Evolutionary conservation across 805 yeast genomes (phyloP).

Genomic region (Trichomonascus vanleenenianus): DNA sequence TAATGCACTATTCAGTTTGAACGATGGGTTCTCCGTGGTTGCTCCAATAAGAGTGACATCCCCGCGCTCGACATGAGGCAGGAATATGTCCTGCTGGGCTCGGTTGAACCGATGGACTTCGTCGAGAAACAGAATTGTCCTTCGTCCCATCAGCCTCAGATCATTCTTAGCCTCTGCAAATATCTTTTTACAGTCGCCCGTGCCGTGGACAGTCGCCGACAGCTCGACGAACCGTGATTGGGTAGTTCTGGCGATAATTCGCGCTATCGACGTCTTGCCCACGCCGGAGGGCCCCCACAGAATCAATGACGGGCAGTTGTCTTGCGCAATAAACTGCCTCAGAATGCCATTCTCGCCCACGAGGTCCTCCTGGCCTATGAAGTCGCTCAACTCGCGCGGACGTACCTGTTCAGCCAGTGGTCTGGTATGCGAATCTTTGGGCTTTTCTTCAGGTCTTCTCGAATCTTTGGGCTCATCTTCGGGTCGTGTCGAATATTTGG

Average conservation of each 20-base stretch:
- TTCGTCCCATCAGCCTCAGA: slow-evolving; percentile 39
- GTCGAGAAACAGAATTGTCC: slow-evolving; percentile 76
- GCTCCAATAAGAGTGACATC: slow-evolving; percentile 82
- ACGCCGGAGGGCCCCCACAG: slow-evolving; percentile 97
- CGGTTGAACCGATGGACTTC: slow-evolving; percentile 87
- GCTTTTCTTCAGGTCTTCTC: neutral
- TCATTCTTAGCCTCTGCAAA: slow-evolving; percentile 45
- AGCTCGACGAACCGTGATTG: slow-evolving; percentile 60
- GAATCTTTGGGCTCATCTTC: neutral
- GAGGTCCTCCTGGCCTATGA: slow-evolving; percentile 80
- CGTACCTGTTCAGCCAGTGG: slow-evolving; percentile 78
- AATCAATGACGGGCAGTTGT: slow-evolving; percentile 64
- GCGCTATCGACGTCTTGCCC: slow-evolving; percentile 78
- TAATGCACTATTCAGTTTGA: slow-evolving; percentile 73
- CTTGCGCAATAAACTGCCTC: slow-evolving; percentile 50
- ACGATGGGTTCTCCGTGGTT: slow-evolving; percentile 93
- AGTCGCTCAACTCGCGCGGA: slow-evolving; percentile 62
- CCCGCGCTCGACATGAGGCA: slow-evolving; percentile 82
- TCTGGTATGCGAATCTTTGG: slow-evolving; percentile 6
- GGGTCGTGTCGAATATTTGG: neutral
- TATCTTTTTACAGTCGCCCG: slow-evolving; percentile 56
- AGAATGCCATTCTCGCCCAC: slow-evolving; percentile 58
- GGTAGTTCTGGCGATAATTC: slow-evolving; percentile 45
- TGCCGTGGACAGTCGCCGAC: slow-evolving; percentile 73
- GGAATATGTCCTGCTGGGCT: slow-evolving; percentile 78